phyloP scores from a whole-genome alignment of 495 filamentous ascomycete species.

The Aspergillus cristatus region DNA sequence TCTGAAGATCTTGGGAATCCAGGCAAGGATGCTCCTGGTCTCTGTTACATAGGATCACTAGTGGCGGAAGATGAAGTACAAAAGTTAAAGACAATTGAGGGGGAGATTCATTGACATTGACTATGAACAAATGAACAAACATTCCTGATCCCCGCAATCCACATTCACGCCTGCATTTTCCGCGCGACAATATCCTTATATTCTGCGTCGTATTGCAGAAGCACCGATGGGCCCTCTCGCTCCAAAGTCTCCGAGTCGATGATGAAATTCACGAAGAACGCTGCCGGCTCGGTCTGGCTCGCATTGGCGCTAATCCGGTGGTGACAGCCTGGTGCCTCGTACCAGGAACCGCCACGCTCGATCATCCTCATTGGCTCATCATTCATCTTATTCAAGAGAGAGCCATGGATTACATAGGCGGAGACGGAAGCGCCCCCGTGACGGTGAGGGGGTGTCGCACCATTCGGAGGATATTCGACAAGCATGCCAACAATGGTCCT shows the following conservation, averaged over 20 bases:
- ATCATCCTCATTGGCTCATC: constrained; percentile 14
- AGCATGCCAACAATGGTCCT: constrained; percentile 22
- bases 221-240: constrained; percentile 5
- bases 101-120: too few relatives aligned
- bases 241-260: constrained; percentile 18
- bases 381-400: constrained; percentile 32
- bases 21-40: too few relatives aligned
- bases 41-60: too few relatives aligned
- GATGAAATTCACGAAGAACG: constrained; percentile 20
- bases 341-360: constrained; percentile 20
- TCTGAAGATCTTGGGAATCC: too few relatives aligned
- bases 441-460: constrained; percentile 29
- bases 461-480: constrained; percentile 26
- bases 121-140: too few relatives aligned
- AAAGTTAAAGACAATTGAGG: too few relatives aligned
- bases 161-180: too few relatives aligned
- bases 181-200: constrained; percentile 3
- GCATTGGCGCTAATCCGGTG: constrained; percentile 27
- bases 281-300: constrained; percentile 17
- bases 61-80: background rate
- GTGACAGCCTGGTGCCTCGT: constrained; percentile 34
- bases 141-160: too few relatives aligned
- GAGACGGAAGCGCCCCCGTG: constrained; percentile 31
- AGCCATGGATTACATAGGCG: constrained; percentile 20
- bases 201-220: constrained; percentile 15